These are phyloP conservation scores for Polytolypa hystricis DNA, from an alignment of 2,329 filamentous ascomycete species.

Conservation along the genomic window DNA sequence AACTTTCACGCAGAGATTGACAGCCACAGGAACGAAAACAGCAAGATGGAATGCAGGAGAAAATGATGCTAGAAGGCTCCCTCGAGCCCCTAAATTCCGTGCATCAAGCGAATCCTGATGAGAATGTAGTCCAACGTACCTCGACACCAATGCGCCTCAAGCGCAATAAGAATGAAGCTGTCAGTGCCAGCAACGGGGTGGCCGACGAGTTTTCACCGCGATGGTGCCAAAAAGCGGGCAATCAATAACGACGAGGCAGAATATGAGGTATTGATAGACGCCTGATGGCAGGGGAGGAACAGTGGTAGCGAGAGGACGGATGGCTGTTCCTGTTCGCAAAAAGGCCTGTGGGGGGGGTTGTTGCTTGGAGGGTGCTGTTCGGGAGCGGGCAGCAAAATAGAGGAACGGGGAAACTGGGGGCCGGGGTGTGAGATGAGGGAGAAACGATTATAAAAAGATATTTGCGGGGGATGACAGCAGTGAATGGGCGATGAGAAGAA, in stretches of 20 bases:
- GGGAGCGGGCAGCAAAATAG: background rate
- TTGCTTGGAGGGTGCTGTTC: background rate
- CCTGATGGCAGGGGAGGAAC: background rate
- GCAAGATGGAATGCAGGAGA: background rate
- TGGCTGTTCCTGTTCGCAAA: constrained; percentile 5
- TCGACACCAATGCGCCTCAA: constrained; percentile 3
- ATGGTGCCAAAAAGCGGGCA: background rate
- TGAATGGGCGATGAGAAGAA: background rate
- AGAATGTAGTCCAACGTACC: constrained; percentile 2
- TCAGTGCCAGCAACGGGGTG: background rate
- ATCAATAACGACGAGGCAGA: background rate
- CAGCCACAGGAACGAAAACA: background rate
- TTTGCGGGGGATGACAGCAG: background rate
- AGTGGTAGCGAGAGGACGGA: background rate
- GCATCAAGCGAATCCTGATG: background rate
- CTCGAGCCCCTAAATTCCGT: background rate
- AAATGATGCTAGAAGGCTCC: background rate
- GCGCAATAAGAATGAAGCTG: constrained; percentile 3
- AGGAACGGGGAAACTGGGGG: background rate
- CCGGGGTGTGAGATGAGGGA: background rate
- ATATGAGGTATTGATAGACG: background rate
- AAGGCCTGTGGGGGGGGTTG: background rate
- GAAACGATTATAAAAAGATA: background rate
- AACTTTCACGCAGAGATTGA: background rate
- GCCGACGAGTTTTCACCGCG: background rate